Base-by-base conservation (phyloP, 306 rosid species). In the Malus sylvestris region DNA sequence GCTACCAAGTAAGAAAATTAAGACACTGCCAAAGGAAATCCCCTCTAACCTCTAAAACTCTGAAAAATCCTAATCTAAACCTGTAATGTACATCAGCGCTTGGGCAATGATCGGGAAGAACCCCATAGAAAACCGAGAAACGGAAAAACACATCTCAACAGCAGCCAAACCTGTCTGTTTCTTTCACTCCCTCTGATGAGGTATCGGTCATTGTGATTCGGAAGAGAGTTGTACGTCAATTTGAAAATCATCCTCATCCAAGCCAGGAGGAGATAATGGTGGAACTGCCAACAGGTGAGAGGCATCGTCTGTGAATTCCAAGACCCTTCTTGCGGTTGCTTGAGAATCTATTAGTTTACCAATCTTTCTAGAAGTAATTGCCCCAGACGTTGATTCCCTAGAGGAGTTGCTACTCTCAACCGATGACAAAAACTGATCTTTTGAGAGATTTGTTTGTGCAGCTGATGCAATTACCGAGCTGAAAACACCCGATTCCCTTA, bases 91-190 rank as follows among this genome's bases (percentile, higher is more conserved):
- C 97, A 87, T 18, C 79, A 68, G 83, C 85, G 90, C 96, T 91
- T 84, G 96, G 96, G 84, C 86, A 89, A 86, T 75, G 98, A 89
- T 91, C 89, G 87, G 89, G 88, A 88, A 87, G 82, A 88, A 46
- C 77, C 84, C 85, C 85, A 71, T 23, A 78, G 74, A 80, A 49
- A 49, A 79, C 68, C 75, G 76, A 52, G 82, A 77, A 65, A 67
- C 61, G 20, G 35, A 78, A 79, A 81, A 1, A 57, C 57, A 40
- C 75, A 40, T 55, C 86, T 72, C 76, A 68, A 79, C 57, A 73
- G 79, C 57, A 75, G 79, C 81, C 79, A 62, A 80, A 79, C 70
- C 73, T 66, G 88, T 75, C 81, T 79, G 88, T 75, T 83, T 81
- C 85, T 66, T 71, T 74, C 80, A 71, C 32, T 53, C 77, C 80